Evolutionary conservation across 2,329 filamentous ascomycete species (phyloP).

Genomic region (Paecilomyces fulvus): DNA sequence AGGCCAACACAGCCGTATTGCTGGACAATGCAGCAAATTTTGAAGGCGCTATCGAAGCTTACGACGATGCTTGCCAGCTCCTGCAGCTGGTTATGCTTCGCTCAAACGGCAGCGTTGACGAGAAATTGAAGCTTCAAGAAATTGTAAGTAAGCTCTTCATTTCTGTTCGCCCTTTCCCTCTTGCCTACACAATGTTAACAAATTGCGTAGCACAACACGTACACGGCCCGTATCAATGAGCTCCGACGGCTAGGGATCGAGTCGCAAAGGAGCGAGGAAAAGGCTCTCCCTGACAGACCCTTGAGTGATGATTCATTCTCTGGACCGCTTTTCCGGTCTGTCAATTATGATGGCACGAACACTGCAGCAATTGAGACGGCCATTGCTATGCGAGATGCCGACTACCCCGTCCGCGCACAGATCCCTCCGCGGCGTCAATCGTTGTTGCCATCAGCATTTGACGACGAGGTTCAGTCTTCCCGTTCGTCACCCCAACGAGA

Average conservation of each 20-base stretch:
- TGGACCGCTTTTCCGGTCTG: constrained; percentile 33
- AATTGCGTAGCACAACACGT: constrained; percentile 64
- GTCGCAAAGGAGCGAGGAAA: constrained; percentile 49
- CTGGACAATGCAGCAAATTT: constrained; percentile 95
- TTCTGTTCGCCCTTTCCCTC: not conserved
- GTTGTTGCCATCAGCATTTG: constrained; percentile 25
- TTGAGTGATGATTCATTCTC: constrained; percentile 51
- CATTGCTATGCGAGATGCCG: constrained; percentile 44
- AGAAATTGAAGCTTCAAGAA: constrained; percentile 72
- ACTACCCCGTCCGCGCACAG: constrained; percentile 23
- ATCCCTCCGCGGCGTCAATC: constrained; percentile 31
- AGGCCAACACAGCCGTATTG: constrained; percentile 90
- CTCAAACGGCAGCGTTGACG: constrained; percentile 78
- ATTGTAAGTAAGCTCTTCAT: constrained; percentile 58
- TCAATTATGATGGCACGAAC: constrained; percentile 29
- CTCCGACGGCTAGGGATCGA: constrained; percentile 59
- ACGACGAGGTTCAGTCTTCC: constrained; percentile 16
- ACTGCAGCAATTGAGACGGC: constrained; percentile 44
- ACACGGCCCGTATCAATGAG: constrained; percentile 82
- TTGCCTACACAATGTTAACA: constrained; percentile 1
- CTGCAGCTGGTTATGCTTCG: constrained; percentile 79
- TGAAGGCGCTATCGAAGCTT: constrained; percentile 81
- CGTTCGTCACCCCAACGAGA: constrained; percentile 14
- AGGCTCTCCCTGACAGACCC: constrained; percentile 66
- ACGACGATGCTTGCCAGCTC: constrained; percentile 80